A percentile compares a stretch with the other conserved stretches of the same genome.
phyloP scores from a whole-genome alignment of 257 asterid genomes.

The Primulina huaijiensis region DNA sequence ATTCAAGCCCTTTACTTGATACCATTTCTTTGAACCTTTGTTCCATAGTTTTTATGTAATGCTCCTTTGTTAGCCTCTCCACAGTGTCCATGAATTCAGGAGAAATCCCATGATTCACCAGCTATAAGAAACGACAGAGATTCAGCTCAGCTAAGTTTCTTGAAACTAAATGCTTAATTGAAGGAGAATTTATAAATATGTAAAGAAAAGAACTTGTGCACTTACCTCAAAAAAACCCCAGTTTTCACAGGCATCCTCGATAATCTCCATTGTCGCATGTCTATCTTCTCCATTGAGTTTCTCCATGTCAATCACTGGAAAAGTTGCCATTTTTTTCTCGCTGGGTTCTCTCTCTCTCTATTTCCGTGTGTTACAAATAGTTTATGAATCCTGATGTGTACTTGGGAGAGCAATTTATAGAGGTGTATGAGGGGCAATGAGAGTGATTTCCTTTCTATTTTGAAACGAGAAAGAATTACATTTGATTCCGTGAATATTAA shows the following conservation, averaged over 20 bases:
- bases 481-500: no score
- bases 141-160: not conserved
- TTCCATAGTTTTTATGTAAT: slow-evolving; percentile 58
- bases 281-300: slow-evolving; percentile 60
- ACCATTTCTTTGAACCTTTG: slow-evolving; percentile 68
- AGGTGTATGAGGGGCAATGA: not conserved
- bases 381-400: not conserved
- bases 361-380: not conserved
- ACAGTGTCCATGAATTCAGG: slow-evolving; percentile 56
- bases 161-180: not conserved
- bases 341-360: not conserved
- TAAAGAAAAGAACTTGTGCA: not conserved
- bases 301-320: slow-evolving; percentile 60
- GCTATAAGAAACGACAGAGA: slow-evolving; percentile 21
- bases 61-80: slow-evolving; percentile 59
- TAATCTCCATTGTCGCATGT: slow-evolving; percentile 48
- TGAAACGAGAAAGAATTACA: no score
- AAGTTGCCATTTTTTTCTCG: slow-evolving; percentile 37
- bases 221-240: slow-evolving; percentile 84
- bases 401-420: not conserved
- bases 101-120: slow-evolving; percentile 60
- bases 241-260: slow-evolving; percentile 64
- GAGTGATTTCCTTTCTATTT: no score
- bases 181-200: no score
- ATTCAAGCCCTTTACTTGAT: slow-evolving; percentile 52